phyloP scores from a whole-genome alignment of 2,329 filamentous ascomycete species.

The Cadophora gregata region DNA sequence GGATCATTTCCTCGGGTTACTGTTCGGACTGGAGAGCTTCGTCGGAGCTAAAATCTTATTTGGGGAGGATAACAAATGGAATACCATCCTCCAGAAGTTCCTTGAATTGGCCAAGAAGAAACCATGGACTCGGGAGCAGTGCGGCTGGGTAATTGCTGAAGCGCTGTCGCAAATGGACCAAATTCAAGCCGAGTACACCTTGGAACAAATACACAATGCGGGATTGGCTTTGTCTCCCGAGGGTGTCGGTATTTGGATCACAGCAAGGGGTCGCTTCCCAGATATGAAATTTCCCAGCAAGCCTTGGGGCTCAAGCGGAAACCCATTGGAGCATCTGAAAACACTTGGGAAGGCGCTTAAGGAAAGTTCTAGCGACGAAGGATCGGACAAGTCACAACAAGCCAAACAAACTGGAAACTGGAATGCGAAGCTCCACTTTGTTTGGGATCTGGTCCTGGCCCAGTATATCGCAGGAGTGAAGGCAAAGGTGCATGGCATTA shows the following conservation, averaged over 20 bases:
- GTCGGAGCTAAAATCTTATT: constrained; percentile 80
- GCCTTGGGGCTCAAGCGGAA: constrained; percentile 70
- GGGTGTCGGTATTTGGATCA: constrained; percentile 87
- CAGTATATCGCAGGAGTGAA: constrained; percentile 51
- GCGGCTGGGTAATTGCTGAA: constrained; percentile 80
- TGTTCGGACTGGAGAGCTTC: constrained; percentile 88
- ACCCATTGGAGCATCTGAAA: constrained; percentile 75
- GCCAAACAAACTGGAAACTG: constrained; percentile 68
- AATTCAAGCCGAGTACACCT: constrained; percentile 61
- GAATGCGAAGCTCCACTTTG: constrained; percentile 83
- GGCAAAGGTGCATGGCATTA: constrained; percentile 40
- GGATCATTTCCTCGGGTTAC: constrained; percentile 81
- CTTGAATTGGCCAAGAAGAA: constrained; percentile 80
- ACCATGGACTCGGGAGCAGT: constrained; percentile 88
- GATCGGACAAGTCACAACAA: constrained; percentile 50
- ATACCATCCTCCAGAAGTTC: constrained; percentile 72
- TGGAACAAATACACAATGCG: constrained; percentile 66
- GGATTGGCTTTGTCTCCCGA: constrained; percentile 82
- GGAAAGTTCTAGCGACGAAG: constrained; percentile 66
- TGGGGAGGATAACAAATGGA: constrained; percentile 63
- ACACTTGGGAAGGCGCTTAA: constrained; percentile 79
- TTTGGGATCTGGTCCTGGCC: constrained; percentile 80
- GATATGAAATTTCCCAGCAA: constrained; percentile 68
- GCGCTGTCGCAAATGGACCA: constrained; percentile 67
- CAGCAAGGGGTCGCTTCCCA: constrained; percentile 68